Conservation (phyloP, 164 flowering plant species). For the Stephania yunnanensis region DNA sequence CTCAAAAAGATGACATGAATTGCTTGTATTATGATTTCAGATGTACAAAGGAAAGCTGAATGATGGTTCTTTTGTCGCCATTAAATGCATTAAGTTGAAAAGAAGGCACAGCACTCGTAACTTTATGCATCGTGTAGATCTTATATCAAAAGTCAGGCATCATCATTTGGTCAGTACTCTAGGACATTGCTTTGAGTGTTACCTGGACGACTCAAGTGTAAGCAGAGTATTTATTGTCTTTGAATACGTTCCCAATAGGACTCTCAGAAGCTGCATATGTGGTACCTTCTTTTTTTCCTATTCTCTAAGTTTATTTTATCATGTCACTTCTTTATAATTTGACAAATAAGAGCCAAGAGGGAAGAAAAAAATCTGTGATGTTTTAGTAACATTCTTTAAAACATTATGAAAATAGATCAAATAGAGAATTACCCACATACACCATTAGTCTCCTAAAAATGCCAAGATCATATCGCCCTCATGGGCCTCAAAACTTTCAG, state of each 20-base stretch:
- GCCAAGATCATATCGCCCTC: too few species aligned
- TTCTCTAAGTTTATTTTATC: not conserved
- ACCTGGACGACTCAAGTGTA: slow-evolving; percentile 77
- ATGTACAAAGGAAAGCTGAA: slow-evolving; percentile 68
- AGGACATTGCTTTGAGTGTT: slow-evolving; percentile 87
- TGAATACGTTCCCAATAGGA: slow-evolving; percentile 76
- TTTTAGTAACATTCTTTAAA: too few species aligned
- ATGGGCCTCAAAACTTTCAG: too few species aligned
- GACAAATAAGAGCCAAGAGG: not conserved
- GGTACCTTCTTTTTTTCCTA: slow-evolving; percentile 29
- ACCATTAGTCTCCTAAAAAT: too few species aligned
- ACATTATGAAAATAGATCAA: too few species aligned
- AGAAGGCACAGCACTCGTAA: slow-evolving; percentile 43
- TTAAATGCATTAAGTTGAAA: slow-evolving; percentile 74
- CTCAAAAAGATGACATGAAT: not conserved
- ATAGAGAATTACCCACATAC: too few species aligned
- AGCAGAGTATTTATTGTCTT: slow-evolving; percentile 76
- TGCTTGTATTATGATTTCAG: slow-evolving; percentile 33
- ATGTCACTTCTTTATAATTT: not conserved
- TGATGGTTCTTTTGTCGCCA: slow-evolving; percentile 59
- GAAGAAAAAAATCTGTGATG: not conserved
- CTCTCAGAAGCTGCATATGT: slow-evolving; percentile 60
- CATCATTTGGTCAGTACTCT: slow-evolving; percentile 75
- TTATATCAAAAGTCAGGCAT: slow-evolving; percentile 76
- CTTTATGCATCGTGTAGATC: slow-evolving; percentile 59